These are phyloP conservation scores for Solanum virginianum DNA, from an alignment of 257 asterid species.

Conservation along the genomic window DNA sequence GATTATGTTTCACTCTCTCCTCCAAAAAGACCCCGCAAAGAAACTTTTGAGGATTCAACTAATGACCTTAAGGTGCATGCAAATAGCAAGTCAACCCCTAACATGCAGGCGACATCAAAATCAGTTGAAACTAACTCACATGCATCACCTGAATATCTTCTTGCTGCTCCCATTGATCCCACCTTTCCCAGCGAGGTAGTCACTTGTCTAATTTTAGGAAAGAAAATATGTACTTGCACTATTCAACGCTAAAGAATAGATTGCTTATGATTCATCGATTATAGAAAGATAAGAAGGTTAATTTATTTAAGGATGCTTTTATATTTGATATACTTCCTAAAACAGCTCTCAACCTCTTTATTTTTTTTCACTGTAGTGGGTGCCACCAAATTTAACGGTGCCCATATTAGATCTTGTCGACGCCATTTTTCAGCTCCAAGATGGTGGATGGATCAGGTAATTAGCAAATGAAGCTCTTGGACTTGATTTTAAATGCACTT, in stretches of 20 bases:
- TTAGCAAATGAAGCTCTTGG: neutral
- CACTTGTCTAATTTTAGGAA: neutral
- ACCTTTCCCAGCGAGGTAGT: slow-evolving; percentile 75
- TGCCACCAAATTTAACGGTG: slow-evolving; percentile 72
- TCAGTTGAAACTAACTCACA: slow-evolving; percentile 23
- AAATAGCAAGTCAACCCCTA: slow-evolving; percentile 17
- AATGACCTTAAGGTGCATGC: slow-evolving; percentile 30
- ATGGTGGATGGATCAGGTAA: slow-evolving; percentile 99
- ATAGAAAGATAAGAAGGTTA: neutral
- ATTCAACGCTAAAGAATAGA: neutral
- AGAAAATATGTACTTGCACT: neutral
- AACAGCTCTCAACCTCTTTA: neutral
- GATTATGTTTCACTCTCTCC: slow-evolving; percentile 32
- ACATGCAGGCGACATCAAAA: slow-evolving; percentile 25
- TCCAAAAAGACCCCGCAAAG: slow-evolving; percentile 35
- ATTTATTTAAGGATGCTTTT: neutral
- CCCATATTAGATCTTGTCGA: slow-evolving; percentile 83
- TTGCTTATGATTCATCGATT: neutral
- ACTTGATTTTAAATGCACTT: neutral
- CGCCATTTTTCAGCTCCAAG: slow-evolving; percentile 80
- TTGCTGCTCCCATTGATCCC: slow-evolving; percentile 36
- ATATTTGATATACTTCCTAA: neutral
- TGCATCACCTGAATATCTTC: slow-evolving; percentile 22
- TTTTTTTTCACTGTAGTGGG: slow-evolving; percentile 53
- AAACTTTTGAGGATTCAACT: slow-evolving; percentile 31